Evolutionary conservation across 495 filamentous ascomycete genomes (phyloP).

Genomic region (Daldinia concentrica): DNA sequence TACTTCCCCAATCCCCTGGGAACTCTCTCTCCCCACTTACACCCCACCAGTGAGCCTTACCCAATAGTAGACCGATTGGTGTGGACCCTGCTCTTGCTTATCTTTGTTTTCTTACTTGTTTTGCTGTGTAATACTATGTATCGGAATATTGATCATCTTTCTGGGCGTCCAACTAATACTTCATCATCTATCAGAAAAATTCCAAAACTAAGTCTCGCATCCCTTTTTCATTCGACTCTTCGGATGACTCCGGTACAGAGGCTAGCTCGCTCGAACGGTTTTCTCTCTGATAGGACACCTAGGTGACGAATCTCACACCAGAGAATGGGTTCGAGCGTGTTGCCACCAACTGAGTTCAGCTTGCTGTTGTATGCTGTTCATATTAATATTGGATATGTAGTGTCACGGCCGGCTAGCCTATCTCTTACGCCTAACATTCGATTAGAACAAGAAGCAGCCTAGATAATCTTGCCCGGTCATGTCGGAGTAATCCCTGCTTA

Average conservation of each 20-base stretch:
- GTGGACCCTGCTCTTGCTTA: conserved; percentile 33
- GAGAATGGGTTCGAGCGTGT: neutral
- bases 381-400: conserved; percentile 20
- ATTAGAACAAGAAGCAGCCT: neutral
- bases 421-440: conserved; percentile 6
- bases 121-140: conserved; percentile 32
- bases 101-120: conserved; percentile 41
- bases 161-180: neutral
- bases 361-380: conserved; percentile 8
- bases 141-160: conserved; percentile 10
- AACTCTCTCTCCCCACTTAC: conserved; percentile 15
- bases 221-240: neutral
- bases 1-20: conserved; percentile 23
- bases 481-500: conserved; percentile 31
- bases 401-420: conserved; percentile 13
- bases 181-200: neutral
- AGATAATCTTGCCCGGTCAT: conserved; percentile 14
- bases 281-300: neutral
- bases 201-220: neutral
- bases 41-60: conserved; percentile 22
- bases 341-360: conserved; percentile 18
- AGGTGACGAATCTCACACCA: neutral
- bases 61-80: conserved; percentile 17
- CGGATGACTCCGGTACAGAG: neutral
- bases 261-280: neutral